Evolutionary conservation across 352 stramenopile genomes (phyloP).

Genomic region (Pythium aristosporum): DNA sequence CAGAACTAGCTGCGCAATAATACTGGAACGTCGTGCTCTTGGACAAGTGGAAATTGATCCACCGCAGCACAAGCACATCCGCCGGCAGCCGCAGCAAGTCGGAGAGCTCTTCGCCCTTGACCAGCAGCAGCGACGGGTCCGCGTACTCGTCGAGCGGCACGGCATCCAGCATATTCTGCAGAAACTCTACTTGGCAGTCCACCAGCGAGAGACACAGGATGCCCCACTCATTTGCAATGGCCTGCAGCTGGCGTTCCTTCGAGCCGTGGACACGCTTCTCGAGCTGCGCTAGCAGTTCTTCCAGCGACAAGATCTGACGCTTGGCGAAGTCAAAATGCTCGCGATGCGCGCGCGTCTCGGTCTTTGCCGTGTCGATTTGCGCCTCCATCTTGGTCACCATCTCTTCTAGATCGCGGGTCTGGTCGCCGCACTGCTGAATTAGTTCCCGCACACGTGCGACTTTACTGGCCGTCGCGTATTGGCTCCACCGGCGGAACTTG

Average conservation of each 20-base stretch:
- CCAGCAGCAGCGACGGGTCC: slow-evolving; percentile 40
- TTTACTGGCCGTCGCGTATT: slow-evolving; percentile 40
- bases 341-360: slow-evolving; percentile 44
- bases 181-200: slow-evolving; percentile 45
- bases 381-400: slow-evolving; percentile 43
- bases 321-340: slow-evolving; percentile 65
- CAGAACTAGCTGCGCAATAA: slow-evolving; percentile 15
- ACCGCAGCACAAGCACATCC: slow-evolving; percentile 63
- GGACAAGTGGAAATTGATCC: slow-evolving; percentile 67
- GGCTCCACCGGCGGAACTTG: slow-evolving; percentile 47
- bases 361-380: slow-evolving; percentile 51
- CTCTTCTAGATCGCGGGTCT: slow-evolving; percentile 52
- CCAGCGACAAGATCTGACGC: slow-evolving; percentile 51
- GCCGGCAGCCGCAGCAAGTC: slow-evolving; percentile 50
- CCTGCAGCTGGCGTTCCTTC: slow-evolving; percentile 59
- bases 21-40: slow-evolving; percentile 39
- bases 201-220: slow-evolving; percentile 58
- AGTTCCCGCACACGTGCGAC: slow-evolving; percentile 32
- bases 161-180: slow-evolving; percentile 63
- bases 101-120: slow-evolving; percentile 53
- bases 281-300: slow-evolving; percentile 53
- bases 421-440: slow-evolving; percentile 50
- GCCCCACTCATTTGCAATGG: slow-evolving; percentile 66
- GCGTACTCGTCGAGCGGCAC: slow-evolving; percentile 42
- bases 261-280: slow-evolving; percentile 47